phyloP scores from a whole-genome alignment of 2,329 filamentous ascomycete species.

The Cadophora sp. region DNA sequence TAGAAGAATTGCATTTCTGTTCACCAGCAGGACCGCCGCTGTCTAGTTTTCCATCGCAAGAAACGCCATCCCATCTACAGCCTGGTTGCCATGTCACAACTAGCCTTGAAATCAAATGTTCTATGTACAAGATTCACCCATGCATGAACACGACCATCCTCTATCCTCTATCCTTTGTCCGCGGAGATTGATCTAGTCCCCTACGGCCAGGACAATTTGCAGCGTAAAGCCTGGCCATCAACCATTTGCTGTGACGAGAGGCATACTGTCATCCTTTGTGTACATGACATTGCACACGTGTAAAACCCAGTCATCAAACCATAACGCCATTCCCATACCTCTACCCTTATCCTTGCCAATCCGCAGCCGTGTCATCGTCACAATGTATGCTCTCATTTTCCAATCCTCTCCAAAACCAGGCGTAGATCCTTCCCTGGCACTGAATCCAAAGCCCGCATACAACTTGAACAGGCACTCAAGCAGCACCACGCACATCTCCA shows the following conservation, averaged over 20 bases:
- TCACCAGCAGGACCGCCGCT: not conserved
- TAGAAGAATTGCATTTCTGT: not conserved
- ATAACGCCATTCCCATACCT: not conserved
- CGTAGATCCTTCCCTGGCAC: conserved; percentile 39
- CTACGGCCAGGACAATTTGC: too few species aligned
- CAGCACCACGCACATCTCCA: conserved; percentile 46
- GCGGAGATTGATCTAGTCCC: too few species aligned
- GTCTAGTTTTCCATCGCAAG: conserved; percentile 9
- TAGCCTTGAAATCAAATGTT: not conserved
- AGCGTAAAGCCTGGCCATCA: too few species aligned
- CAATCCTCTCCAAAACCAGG: conserved; percentile 35
- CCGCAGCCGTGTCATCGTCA: not conserved
- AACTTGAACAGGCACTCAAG: conserved; percentile 42
- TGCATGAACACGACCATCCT: not conserved
- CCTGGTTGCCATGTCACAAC: not conserved
- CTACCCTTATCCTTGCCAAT: not conserved
- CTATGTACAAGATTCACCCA: conserved; percentile 3
- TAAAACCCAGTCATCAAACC: conserved; percentile 4
- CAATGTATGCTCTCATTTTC: conserved; percentile 12
- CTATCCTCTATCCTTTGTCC: not conserved
- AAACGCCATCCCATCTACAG: not conserved
- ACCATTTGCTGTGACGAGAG: not conserved
- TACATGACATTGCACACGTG: not conserved
- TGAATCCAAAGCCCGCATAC: conserved; percentile 39
- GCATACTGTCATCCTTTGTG: not conserved